Evolutionary conservation across 805 yeast genomes (phyloP), one percentile per base, ranked within the genome.

Genomic region (Spathaspora hagerdaliae): DNA sequence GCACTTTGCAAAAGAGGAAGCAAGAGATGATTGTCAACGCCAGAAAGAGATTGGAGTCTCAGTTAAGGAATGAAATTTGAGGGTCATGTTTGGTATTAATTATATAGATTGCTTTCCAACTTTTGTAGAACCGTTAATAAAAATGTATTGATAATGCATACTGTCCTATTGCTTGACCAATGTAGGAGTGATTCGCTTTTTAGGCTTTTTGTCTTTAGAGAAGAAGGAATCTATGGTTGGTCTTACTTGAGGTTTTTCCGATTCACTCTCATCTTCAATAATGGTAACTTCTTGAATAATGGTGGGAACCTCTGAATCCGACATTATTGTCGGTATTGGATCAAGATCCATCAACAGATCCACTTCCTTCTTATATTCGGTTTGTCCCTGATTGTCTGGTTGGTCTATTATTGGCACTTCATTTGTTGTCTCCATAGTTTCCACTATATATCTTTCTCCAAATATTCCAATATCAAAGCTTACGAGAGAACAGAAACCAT

Each of bases 401-500:
- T 31, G 5, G 34, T 31, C n/a, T 5, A 14, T n/a, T 27, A 8
- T 15, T 15, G 33, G 32, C 4, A 5, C 24, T 19, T 19, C 15
- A 5, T 27, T 29, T 13, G 29, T 33, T 32, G 36, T 5, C 14
- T 40, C 40, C 9, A 7, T 29, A 37, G 37, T 32, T 24, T 13
- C 32, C 40, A 33, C 46, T 14, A n/a, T 27, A 37, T 45, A 49
- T 31, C 36, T 37, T 29, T 61, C 69, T 1, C 96, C 96, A 31
- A 88, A 70, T 10, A 79, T 71, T 2, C 65, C 74, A 1, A 65
- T 62, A 5, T 76, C 76, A 40, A 89, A 77, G 6, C 69, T 63
- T 1, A 91, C 62, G 38, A 76, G 75, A 1, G 96, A 85, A 52
- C 97, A 85, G 61, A 90, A 92, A 14, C 98, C 98, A 62, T 94